Evolutionary conservation across 805 yeast genomes (phyloP), one percentile per base, ranked within the genome.

Genomic region (Saccharomycopsis guyanensis): DNA sequence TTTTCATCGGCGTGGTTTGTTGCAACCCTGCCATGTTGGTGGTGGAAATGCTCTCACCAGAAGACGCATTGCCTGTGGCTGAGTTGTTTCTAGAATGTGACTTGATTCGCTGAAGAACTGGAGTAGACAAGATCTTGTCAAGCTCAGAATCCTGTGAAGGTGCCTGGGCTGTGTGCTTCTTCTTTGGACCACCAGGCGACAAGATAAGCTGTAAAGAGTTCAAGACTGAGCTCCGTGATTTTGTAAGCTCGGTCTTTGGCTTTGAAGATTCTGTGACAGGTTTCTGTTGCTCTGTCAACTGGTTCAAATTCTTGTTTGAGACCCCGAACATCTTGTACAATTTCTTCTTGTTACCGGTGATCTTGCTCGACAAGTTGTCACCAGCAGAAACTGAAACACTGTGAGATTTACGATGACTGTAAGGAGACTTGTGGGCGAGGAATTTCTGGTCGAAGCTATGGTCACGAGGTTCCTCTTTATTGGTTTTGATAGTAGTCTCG

Each of bases 321-420:
- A 19, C 13, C 13, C 48, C 48, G 32, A 46, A 46, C 5, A 27
- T 40, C 20, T 46, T 46, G 29, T 40, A 40, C 25, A 46, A 42
- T 22, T 36, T 40, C 15, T 32, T 43, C 22, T 23, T 42, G 13
- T 23, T 27, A 19, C 24, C 33, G 22, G 37, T 18, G 19, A 43
- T 38, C n/a, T 43, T 46, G 3, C 16, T 10, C 10, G 43, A 39
- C 3, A 42, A 33, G 27, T 47, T 44, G 35, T 48, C 52, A 4
- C 33, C 19, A 24, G 43, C 52, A 6, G 43, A 36, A 12, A 40
- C 52, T 3, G 49, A 45, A 15, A 48, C 35, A 27, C 49, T 45
- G 25, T 45, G 49, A 16, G 52, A 40, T 38, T 48, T 48, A 25
- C 42, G 27, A 31, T 47, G 51, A 23, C 32, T 16, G n/a, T 29